A percentile compares a stretch with the other conserved stretches of the same genome.
Evolutionary conservation across 2,329 filamentous ascomycete species (phyloP).

Genomic region (Ophiocordyceps robertsii): DNA sequence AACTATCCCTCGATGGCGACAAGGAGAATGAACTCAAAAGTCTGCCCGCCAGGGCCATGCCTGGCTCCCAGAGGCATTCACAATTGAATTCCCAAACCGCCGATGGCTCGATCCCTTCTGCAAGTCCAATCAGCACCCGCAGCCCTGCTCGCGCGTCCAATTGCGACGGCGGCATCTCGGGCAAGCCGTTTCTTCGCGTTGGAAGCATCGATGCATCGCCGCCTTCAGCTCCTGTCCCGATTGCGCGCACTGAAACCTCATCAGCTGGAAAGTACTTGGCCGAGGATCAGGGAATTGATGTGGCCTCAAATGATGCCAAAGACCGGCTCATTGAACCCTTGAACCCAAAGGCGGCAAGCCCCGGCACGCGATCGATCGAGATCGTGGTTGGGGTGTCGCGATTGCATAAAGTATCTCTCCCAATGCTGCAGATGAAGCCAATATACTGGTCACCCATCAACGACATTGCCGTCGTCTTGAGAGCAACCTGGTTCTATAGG

Average conservation of each 20-base stretch:
- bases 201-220: slow-evolving; percentile 17
- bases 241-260: background rate
- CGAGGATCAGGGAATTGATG: background rate
- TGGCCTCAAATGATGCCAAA: background rate
- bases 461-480: slow-evolving; percentile 67
- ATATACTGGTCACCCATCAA: slow-evolving; percentile 97
- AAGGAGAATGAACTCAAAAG: background rate
- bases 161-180: slow-evolving; percentile 37
- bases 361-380: slow-evolving; percentile 26
- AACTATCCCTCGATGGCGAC: background rate
- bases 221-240: slow-evolving; percentile 1
- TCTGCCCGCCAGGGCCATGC: background rate
- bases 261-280: background rate
- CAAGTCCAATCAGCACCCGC: slow-evolving; percentile 10
- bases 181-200: slow-evolving; percentile 39
- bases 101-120: slow-evolving; percentile 8
- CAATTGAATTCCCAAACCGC: slow-evolving; percentile 9
- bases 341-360: background rate
- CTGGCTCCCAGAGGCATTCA: slow-evolving; percentile 5
- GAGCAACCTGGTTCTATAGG: slow-evolving; percentile 95
- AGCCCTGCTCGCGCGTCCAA: slow-evolving; percentile 9
- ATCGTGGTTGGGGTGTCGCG: slow-evolving; percentile 84
- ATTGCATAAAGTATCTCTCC: slow-evolving; percentile 76
- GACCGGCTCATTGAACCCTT: background rate
- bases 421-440: slow-evolving; percentile 76